Conservation (phyloP, 257 asterid genomes). For the Fraxinus cuspidata region DNA sequence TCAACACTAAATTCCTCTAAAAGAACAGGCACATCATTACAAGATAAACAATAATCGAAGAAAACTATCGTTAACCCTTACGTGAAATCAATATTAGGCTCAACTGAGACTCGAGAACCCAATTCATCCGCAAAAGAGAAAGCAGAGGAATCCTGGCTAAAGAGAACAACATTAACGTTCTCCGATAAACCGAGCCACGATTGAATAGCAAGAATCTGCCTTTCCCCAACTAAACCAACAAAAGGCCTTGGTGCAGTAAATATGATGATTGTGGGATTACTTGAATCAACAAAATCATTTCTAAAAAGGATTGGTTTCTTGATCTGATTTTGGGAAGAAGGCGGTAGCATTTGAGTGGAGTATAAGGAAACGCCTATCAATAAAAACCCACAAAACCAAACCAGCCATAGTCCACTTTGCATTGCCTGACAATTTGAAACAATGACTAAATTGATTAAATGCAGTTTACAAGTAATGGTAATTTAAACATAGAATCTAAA, state of each 20-base stretch:
- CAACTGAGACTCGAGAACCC: conserved; percentile 68
- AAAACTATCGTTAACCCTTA: conserved; percentile 38
- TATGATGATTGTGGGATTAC: conserved; percentile 57
- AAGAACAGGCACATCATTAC: neutral
- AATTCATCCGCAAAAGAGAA: conserved; percentile 59
- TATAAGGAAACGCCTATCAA: conserved; percentile 71
- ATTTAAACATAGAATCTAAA: conserved; percentile 21
- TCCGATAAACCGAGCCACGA: conserved; percentile 87
- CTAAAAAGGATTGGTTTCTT: conserved; percentile 32
- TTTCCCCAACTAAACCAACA: conserved; percentile 58
- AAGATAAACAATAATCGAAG: neutral
- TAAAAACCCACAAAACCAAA: conserved; percentile 78
- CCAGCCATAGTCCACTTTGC: conserved; percentile 63
- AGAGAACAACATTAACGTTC: conserved; percentile 63
- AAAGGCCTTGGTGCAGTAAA: conserved; percentile 87
- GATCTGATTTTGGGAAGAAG: conserved; percentile 42
- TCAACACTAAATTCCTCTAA: neutral
- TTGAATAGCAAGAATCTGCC: conserved; percentile 72
- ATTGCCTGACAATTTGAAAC: conserved; percentile 43
- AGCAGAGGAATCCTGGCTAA: conserved; percentile 77
- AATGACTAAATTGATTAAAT: neutral
- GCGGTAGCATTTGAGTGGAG: conserved; percentile 61
- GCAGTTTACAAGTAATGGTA: conserved; percentile 9
- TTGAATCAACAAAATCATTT: conserved; percentile 34
- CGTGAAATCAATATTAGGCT: conserved; percentile 85